phyloP scores from a whole-genome alignment of 2,329 filamentous ascomycete species.

The Diaporthe ampelina region DNA sequence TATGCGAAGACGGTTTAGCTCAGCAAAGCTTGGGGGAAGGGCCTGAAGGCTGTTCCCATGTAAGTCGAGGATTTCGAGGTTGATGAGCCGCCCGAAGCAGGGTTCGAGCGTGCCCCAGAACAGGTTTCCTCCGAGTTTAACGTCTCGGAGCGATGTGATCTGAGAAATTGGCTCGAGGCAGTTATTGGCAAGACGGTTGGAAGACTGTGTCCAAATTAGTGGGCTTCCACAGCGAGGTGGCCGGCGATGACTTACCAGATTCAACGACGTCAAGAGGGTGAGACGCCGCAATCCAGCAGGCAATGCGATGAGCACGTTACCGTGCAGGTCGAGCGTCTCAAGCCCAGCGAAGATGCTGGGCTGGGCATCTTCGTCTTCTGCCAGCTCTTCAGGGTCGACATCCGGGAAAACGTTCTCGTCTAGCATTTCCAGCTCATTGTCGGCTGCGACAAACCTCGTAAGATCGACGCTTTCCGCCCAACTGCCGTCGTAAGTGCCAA shows the following conservation, averaged over 20 bases:
- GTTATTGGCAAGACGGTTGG: constrained; percentile 83
- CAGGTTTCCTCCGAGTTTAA: constrained; percentile 85
- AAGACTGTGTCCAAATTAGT: constrained; percentile 67
- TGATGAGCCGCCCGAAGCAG: constrained; percentile 73
- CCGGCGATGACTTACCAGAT: constrained; percentile 71
- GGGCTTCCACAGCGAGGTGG: constrained; percentile 15
- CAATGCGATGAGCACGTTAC: constrained; percentile 80
- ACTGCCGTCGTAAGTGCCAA: constrained; percentile 72
- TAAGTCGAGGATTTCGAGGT: constrained; percentile 85
- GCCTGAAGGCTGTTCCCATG: constrained; percentile 83
- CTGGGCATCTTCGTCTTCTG: constrained; percentile 74
- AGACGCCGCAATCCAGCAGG: constrained; percentile 83
- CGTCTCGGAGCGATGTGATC: constrained; percentile 79
- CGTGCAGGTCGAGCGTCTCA: constrained; percentile 87
- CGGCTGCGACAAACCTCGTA: constrained; percentile 85
- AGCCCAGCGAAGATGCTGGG: constrained; percentile 86
- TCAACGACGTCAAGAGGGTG: constrained; percentile 81
- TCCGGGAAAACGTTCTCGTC: constrained; percentile 86
- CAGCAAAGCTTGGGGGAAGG: constrained; percentile 77
- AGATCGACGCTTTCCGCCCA: constrained; percentile 96
- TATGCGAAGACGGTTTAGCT: constrained; percentile 77
- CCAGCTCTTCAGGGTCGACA: constrained; percentile 66
- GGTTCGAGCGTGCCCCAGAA: constrained; percentile 77
- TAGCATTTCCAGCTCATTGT: constrained; percentile 86
- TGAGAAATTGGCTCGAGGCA: constrained; percentile 81